phyloP scores from a whole-genome alignment of 164 flowering plant species.

The Chimonanthus salicifolius region DNA sequence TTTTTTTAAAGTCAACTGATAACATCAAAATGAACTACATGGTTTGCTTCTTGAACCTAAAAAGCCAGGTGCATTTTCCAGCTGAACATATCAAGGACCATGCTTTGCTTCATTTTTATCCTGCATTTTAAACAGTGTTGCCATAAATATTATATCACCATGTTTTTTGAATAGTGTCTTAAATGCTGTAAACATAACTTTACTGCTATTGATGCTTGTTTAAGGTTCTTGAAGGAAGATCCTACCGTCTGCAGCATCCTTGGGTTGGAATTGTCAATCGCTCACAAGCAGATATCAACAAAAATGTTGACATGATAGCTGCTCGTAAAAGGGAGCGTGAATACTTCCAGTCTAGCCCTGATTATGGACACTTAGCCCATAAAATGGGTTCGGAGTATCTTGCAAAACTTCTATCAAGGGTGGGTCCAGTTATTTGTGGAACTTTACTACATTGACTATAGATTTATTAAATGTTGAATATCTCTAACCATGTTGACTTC shows the following conservation, averaged over 20 bases:
- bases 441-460: background rate
- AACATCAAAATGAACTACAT: background rate
- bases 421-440: slow-evolving; percentile 14
- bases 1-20: background rate
- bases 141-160: background rate
- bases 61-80: background rate
- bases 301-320: slow-evolving; percentile 72
- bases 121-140: background rate
- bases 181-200: background rate
- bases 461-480: slow-evolving; percentile 3
- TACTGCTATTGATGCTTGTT: slow-evolving; percentile 14
- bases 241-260: slow-evolving; percentile 76
- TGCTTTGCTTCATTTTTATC: background rate
- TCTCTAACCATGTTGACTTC: slow-evolving; percentile 2
- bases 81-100: background rate
- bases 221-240: slow-evolving; percentile 89
- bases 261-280: slow-evolving; percentile 97
- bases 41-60: background rate
- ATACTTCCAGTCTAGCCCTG: slow-evolving; percentile 71
- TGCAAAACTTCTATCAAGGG: slow-evolving; percentile 88
- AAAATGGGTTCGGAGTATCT: slow-evolving; percentile 96
- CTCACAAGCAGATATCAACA: slow-evolving; percentile 92
- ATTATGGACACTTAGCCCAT: slow-evolving; percentile 69
- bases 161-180: background rate
- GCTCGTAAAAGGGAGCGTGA: slow-evolving; percentile 78